These are phyloP conservation scores for Russula vinacea DNA, from an alignment of 768 basidiomycete species.

Conservation along the genomic window DNA sequence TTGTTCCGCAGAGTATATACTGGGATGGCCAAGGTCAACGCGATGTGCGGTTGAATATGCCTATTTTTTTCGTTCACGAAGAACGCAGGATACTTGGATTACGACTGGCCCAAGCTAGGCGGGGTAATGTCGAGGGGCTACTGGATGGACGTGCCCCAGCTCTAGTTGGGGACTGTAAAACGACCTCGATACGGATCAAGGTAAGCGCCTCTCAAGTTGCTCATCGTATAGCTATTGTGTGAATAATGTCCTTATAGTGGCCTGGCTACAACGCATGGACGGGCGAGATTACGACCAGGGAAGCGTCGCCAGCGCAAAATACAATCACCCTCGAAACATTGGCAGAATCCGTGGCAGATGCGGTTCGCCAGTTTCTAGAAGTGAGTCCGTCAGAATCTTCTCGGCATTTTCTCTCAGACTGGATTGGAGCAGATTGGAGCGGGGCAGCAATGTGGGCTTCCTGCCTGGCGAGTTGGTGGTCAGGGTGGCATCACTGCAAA, in stretches of 20 bases:
- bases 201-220: neutral
- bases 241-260: slow-evolving; percentile 6
- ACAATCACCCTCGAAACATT: slow-evolving; percentile 12
- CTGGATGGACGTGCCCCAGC: neutral
- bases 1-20: slow-evolving; percentile 13
- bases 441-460: neutral
- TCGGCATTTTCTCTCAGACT: neutral
- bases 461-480: slow-evolving; percentile 11
- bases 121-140: neutral
- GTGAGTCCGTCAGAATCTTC: neutral
- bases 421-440: neutral
- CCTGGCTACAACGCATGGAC: slow-evolving; percentile 14
- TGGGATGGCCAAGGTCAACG: slow-evolving; percentile 15
- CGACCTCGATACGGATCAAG: slow-evolving; percentile 12
- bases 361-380: slow-evolving; percentile 14
- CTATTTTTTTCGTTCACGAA: slow-evolving; percentile 22
- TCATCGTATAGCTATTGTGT: neutral
- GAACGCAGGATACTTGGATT: slow-evolving; percentile 8
- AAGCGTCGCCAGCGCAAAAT: slow-evolving; percentile 1
- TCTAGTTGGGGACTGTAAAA: slow-evolving; percentile 3
- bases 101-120: neutral
- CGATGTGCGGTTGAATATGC: slow-evolving; percentile 1
- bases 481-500: slow-evolving; percentile 16
- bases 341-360: slow-evolving; percentile 6
- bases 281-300: slow-evolving; percentile 14